Evolutionary conservation across 1,284 basidiomycete species (phyloP).

Genomic region (Trichosporon faecale): DNA sequence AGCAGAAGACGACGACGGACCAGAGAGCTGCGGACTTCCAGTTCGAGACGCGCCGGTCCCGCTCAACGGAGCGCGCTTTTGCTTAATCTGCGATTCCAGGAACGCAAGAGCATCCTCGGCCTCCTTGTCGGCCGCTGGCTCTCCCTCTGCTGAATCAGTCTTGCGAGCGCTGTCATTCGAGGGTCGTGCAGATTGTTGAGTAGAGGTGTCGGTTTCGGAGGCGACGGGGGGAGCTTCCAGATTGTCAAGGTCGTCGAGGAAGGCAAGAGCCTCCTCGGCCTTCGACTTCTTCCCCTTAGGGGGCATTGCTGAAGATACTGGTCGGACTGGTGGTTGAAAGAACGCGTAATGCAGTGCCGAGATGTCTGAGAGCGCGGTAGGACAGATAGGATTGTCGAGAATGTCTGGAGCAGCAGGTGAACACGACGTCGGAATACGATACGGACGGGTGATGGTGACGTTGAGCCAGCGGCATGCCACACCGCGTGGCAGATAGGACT

Average conservation of each 20-base stretch:
- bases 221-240: slow-evolving; percentile 53
- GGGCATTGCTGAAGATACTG: slow-evolving; percentile 30
- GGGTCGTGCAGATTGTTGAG: slow-evolving; percentile 18
- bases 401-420: too few species aligned
- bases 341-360: not conserved
- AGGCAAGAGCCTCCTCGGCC: slow-evolving; percentile 80
- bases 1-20: slow-evolving; percentile 8
- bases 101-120: slow-evolving; percentile 69
- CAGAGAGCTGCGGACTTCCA: slow-evolving; percentile 27
- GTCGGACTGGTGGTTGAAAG: not conserved
- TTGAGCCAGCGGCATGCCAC: not conserved
- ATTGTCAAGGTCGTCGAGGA: slow-evolving; percentile 85
- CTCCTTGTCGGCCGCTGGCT: slow-evolving; percentile 61
- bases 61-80: slow-evolving; percentile 58
- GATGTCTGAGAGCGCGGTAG: too few species aligned
- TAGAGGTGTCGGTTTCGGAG: not conserved
- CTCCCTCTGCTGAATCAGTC: slow-evolving; percentile 31
- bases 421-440: too few species aligned
- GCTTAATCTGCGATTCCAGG: slow-evolving; percentile 82
- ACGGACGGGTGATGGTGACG: too few species aligned
- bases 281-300: slow-evolving; percentile 60
- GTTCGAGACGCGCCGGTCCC: slow-evolving; percentile 27
- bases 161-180: slow-evolving; percentile 26
- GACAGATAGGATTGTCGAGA: too few species aligned
- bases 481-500: not conserved